Base-by-base conservation (phyloP, 2,329 filamentous ascomycete genomes). In the Dryadomyces quercus-mongolicae region DNA sequence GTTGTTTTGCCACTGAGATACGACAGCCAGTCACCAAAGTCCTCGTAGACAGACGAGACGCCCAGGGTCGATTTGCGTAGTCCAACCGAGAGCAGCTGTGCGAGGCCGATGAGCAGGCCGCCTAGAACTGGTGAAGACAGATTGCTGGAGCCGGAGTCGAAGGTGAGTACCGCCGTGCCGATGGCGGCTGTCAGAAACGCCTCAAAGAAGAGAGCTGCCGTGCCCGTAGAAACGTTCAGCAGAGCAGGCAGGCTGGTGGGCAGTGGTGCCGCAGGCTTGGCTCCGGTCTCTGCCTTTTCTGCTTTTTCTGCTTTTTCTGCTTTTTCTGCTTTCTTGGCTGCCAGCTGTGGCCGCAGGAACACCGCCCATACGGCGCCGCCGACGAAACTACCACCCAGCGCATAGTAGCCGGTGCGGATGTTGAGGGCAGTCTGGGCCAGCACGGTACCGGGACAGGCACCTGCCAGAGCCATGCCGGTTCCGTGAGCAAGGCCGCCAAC, bases 401-500 rank as follows among this genome's bases (percentile, higher is more conserved):
- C 75, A 53, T 72, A 76, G 43, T 73, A 63, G 0, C 79, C 80
- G 0, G 76, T 74, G 2, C 62, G 66, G 2, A 82, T 68, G 1
- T 78, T 75, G 13, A 74, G 68, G 2, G 74, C 81, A 12, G 80
- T 61, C 65, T 87, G 83, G 0, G 77, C 75, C 50, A 84, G 73
- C 6, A 85, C 73, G 0, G 81, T 84, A 0, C 84, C 84, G 0
- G 84, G 81, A 56, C 83, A 86, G 0, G 82, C 77, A 9, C 81
- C 82, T 0, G 81, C 77, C 16, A 85, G 67, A 6, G 79, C 74
- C 82, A 86, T 85, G 54, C 84, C 84, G n/a, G 75, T 64, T 40
- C 84, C 83, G 25, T 84, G 73, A 2, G 85, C 66, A 16, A 71
- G 62, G 5, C 83, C 84, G 54, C 84, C 84, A 59, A 85, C 60